Percentiles rank a stretch among this genome's conserved stretches.
These are phyloP conservation scores for Cytospora chrysosperma DNA, from an alignment of 2,329 filamentous ascomycete species.

Conservation along the genomic window DNA sequence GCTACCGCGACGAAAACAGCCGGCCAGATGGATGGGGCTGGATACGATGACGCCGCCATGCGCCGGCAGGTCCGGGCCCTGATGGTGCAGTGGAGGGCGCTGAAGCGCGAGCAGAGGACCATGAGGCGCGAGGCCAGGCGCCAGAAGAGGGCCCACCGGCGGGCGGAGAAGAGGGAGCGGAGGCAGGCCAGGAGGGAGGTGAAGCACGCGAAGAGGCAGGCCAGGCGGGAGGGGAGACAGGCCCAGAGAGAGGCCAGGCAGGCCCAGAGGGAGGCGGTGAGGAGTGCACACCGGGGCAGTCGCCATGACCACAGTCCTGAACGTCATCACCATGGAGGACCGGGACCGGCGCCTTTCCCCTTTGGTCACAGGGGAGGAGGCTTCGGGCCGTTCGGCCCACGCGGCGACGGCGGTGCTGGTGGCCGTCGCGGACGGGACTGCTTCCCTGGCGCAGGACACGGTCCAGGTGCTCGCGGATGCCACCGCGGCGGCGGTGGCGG, in stretches of 20 bases:
- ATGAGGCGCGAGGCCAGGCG: conserved; percentile 33
- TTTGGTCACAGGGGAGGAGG: not conserved
- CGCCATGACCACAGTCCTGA: not conserved
- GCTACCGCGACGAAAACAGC: not conserved
- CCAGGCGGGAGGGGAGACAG: conserved; percentile 29
- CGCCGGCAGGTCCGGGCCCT: conserved; percentile 46
- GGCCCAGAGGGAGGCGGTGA: conserved; percentile 22
- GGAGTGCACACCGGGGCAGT: not conserved
- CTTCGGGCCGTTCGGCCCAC: conserved; percentile 1
- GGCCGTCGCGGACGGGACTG: not conserved
- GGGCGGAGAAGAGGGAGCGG: conserved; percentile 31
- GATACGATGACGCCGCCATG: conserved; percentile 37
- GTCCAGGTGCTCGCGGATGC: conserved; percentile 5
- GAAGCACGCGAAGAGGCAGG: conserved; percentile 33
- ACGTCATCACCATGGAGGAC: conserved; percentile 1
- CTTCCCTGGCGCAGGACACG: conserved; percentile 17
- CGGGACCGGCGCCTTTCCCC: not conserved
- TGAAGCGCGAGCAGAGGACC: conserved; percentile 38
- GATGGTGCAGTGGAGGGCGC: conserved; percentile 42
- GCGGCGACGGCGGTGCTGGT: not conserved
- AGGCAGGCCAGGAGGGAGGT: conserved; percentile 34
- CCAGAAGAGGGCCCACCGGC: conserved; percentile 34
- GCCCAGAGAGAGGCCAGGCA: conserved; percentile 27
- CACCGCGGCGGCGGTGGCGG: not conserved
- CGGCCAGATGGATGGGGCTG: no score